Conservation (phyloP, 257 asterid genomes). For the Sherardia arvensis region DNA sequence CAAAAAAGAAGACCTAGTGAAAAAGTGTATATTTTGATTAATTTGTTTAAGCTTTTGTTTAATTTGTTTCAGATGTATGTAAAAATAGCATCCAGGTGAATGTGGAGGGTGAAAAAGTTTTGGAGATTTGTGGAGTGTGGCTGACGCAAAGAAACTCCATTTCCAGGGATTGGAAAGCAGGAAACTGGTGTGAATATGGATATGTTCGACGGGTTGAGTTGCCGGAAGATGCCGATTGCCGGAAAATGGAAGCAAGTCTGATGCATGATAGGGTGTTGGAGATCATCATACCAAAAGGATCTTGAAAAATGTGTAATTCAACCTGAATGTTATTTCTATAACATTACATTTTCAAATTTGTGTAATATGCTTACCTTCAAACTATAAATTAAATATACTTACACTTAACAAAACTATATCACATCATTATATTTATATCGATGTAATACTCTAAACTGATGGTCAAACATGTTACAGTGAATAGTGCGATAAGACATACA, state of each 20-base stretch:
- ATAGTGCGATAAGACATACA: no score
- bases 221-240: slow-evolving; percentile 50
- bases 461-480: no score
- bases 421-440: no score
- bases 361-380: no score
- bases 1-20: no score
- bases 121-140: slow-evolving; percentile 57
- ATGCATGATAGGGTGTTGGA: slow-evolving; percentile 34
- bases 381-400: no score
- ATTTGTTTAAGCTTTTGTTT: no score
- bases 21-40: no score
- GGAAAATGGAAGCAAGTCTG: slow-evolving; percentile 44
- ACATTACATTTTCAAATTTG: not conserved
- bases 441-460: no score
- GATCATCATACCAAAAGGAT: slow-evolving; percentile 42
- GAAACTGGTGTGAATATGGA: slow-evolving; percentile 86
- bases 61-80: slow-evolving; percentile 22
- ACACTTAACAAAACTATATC: no score
- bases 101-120: slow-evolving; percentile 43
- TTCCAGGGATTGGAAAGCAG: slow-evolving; percentile 41
- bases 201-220: slow-evolving; percentile 67
- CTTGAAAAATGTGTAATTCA: not conserved
- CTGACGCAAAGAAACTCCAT: slow-evolving; percentile 26
- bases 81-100: slow-evolving; percentile 29
- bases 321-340: no score